These are phyloP conservation scores for Polytolypa hystricis DNA, from an alignment of 2,329 filamentous ascomycete genomes.

Conservation along the genomic window DNA sequence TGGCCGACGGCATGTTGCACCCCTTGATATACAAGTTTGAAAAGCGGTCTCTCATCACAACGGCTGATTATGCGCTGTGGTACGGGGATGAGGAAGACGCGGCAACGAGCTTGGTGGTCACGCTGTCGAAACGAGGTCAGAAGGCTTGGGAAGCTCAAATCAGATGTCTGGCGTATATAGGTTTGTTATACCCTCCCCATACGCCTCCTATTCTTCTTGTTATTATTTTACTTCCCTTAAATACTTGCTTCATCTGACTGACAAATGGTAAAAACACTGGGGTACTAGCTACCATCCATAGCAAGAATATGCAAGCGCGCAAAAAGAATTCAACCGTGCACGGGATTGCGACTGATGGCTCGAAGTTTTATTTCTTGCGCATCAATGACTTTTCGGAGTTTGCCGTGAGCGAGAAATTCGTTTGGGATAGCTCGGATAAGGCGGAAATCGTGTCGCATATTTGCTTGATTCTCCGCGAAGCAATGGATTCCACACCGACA, in stretches of 20 bases:
- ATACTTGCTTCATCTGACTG: neutral
- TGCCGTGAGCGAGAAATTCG: neutral
- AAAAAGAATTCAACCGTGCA: slow-evolving; percentile 1
- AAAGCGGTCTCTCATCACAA: neutral
- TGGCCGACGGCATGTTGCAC: too few species aligned
- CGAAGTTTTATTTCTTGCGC: slow-evolving; percentile 1
- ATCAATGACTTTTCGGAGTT: neutral
- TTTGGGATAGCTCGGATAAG: neutral
- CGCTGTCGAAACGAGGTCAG: neutral
- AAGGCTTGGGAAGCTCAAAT: neutral
- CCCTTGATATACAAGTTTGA: too few species aligned
- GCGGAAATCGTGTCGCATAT: slow-evolving; percentile 3
- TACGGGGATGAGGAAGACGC: neutral
- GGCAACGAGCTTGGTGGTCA: neutral
- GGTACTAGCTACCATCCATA: slow-evolving; percentile 1
- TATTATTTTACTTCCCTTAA: neutral
- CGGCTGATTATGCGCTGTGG: slow-evolving; percentile 4
- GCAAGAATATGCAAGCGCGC: neutral
- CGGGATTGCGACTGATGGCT: slow-evolving; percentile 2
- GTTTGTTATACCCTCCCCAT: neutral
- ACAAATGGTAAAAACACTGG: neutral
- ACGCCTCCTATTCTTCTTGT: neutral
- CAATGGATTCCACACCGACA: slow-evolving; percentile 1
- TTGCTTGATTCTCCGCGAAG: slow-evolving; percentile 1
- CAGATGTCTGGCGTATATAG: slow-evolving; percentile 2